These are phyloP conservation scores for Coemansia asiatica DNA, from an alignment of 192 early-diverging fungal genomes.

Conservation along the genomic window DNA sequence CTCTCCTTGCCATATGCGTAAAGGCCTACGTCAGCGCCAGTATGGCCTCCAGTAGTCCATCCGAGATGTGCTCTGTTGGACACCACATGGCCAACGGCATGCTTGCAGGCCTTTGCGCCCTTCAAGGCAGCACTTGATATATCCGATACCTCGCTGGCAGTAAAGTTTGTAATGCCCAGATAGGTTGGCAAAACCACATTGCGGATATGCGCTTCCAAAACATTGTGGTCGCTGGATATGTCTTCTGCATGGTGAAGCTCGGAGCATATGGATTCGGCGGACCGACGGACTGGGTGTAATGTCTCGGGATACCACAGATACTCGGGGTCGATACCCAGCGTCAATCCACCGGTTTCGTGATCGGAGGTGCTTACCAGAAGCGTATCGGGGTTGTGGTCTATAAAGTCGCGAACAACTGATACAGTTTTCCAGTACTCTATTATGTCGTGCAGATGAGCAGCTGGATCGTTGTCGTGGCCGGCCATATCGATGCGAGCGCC, in stretches of 20 bases:
- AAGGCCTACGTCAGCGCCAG: constrained; percentile 87
- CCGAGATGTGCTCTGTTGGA: constrained; percentile 40
- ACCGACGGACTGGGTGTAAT: constrained; percentile 20
- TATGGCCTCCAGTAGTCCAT: constrained; percentile 87
- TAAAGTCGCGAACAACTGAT: constrained; percentile 67
- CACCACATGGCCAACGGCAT: constrained; percentile 24
- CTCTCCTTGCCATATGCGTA: constrained; percentile 60
- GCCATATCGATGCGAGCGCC: constrained; percentile 97
- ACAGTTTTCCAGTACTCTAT: constrained; percentile 84
- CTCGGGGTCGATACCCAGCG: constrained; percentile 71
- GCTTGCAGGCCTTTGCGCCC: constrained; percentile 19
- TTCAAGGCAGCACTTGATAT: neutral
- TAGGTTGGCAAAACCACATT: constrained; percentile 18
- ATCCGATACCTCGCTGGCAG: constrained; percentile 16
- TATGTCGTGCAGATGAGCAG: constrained; percentile 89
- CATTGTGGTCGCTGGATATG: neutral
- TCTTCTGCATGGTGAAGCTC: constrained; percentile 2
- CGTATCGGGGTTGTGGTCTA: constrained; percentile 77
- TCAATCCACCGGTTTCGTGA: constrained; percentile 97
- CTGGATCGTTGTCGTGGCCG: constrained; percentile 91
- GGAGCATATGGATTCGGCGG: constrained; percentile 36
- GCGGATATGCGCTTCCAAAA: neutral
- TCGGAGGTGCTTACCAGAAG: constrained; percentile 89
- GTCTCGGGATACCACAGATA: constrained; percentile 84
- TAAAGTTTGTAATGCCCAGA: constrained; percentile 42